A percentile compares a stretch with the other conserved stretches of the same genome.
Conservation (phyloP, 73 alveolate genomes). For the Stentor roeselii region DNA sequence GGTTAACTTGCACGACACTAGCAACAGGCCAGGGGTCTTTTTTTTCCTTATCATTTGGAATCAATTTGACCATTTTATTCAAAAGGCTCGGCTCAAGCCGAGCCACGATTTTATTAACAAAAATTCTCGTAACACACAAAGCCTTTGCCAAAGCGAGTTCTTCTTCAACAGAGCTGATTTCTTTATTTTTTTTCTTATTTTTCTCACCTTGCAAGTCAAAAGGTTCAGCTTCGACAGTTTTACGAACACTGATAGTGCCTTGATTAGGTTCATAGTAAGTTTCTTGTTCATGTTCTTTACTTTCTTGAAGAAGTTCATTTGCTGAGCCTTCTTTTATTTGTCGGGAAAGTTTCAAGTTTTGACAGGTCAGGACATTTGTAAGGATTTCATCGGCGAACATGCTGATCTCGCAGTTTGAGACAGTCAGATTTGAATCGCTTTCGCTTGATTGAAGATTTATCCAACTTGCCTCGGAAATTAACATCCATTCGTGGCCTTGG, state of each 20-base stretch:
- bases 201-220: neutral
- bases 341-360: neutral
- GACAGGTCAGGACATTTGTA: neutral
- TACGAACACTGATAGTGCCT: neutral
- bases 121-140: neutral
- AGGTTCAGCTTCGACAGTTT: neutral
- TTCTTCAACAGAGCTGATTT: neutral
- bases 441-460: too few species aligned
- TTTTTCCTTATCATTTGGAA: neutral
- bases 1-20: neutral
- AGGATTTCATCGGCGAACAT: neutral
- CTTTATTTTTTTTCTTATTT: too few species aligned
- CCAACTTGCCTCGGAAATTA: neutral
- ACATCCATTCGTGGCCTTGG: neutral
- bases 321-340: neutral
- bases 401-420: neutral
- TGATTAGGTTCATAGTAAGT: neutral
- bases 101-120: neutral
- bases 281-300: neutral
- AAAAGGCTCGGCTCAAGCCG: neutral
- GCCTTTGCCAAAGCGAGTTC: neutral
- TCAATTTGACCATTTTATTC: neutral
- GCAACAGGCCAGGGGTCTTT: neutral
- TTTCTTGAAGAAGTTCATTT: constrained; percentile 4
- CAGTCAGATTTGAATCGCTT: neutral